Conservation (phyloP, 495 filamentous ascomycete species). For the Hypoxylon subgilvum region DNA sequence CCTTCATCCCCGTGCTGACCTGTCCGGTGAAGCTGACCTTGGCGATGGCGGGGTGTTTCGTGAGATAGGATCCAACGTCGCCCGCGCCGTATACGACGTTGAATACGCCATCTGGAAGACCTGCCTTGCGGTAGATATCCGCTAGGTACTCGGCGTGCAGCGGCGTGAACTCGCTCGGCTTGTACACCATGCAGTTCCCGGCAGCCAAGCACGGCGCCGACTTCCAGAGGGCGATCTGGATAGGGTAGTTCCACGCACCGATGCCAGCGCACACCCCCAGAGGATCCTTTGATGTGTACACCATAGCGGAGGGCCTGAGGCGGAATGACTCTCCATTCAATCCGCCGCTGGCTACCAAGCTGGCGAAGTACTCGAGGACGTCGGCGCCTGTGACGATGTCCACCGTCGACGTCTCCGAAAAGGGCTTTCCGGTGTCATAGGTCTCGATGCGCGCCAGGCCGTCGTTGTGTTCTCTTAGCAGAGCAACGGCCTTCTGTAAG, state of each 20-base stretch:
- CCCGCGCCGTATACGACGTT: conserved; percentile 79
- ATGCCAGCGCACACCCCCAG: conserved; percentile 80
- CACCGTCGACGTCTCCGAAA: conserved; percentile 74
- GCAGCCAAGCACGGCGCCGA: conserved; percentile 80
- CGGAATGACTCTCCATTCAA: conserved; percentile 52
- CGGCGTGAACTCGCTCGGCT: conserved; percentile 80
- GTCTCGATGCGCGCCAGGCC: conserved; percentile 73
- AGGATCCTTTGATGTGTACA: conserved; percentile 76
- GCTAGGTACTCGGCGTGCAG: conserved; percentile 73
- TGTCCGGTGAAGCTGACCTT: conserved; percentile 89
- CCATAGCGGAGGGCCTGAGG: conserved; percentile 71
- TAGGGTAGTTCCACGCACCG: conserved; percentile 85
- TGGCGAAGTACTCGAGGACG: conserved; percentile 78
- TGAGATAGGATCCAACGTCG: conserved; percentile 72
- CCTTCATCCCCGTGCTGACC: conserved; percentile 75
- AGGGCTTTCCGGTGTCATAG: conserved; percentile 76
- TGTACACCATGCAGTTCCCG: conserved; percentile 87
- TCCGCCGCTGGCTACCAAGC: conserved; percentile 69
- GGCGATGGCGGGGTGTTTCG: conserved; percentile 68
- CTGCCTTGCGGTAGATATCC: conserved; percentile 72
- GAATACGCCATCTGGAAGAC: conserved; percentile 79
- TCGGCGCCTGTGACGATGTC: conserved; percentile 78
- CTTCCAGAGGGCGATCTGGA: conserved; percentile 89
- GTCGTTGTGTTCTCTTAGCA: conserved; percentile 72
- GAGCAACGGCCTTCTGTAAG: conserved; percentile 68